Conservation (phyloP, 805 yeast species). For the Ogataea trehalophila region DNA sequence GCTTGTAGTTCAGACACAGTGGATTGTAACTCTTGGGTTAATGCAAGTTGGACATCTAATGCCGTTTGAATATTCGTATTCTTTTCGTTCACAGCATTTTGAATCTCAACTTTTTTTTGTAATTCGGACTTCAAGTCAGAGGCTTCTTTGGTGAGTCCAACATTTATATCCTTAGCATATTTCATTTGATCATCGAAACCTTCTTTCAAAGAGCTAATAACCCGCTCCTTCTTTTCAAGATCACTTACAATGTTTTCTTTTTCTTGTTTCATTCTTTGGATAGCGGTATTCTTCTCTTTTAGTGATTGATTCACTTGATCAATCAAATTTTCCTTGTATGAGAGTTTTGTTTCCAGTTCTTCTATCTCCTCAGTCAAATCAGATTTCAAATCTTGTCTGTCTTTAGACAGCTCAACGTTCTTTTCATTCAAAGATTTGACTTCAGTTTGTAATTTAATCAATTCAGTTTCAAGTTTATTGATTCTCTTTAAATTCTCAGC, state of each 20-base stretch:
- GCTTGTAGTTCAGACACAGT: not conserved
- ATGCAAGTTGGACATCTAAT: not conserved
- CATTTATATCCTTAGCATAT: not conserved
- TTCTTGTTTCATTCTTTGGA: not conserved
- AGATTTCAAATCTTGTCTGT: not conserved
- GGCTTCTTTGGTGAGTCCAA: not conserved
- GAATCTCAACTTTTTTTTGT: conserved; percentile 1
- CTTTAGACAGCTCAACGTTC: not conserved
- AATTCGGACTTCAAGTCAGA: not conserved
- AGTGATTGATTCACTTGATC: not conserved
- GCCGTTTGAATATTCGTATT: not conserved
- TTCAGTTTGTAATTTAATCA: not conserved
- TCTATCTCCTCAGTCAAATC: not conserved
- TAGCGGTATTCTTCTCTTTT: not conserved
- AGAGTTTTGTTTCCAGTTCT: not conserved
- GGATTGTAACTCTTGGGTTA: no score
- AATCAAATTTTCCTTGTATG: not conserved
- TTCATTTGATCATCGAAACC: conserved; percentile 1
- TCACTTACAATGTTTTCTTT: not conserved
- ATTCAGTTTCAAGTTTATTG: not conserved
- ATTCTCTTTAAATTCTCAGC: not conserved
- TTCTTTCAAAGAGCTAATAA: not conserved
- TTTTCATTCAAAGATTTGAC: no score
- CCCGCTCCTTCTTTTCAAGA: not conserved
- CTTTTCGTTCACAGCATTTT: conserved; percentile 1